Evolutionary conservation across 768 basidiomycete genomes (phyloP).

Genomic region (Flagelloscypha sp.): DNA sequence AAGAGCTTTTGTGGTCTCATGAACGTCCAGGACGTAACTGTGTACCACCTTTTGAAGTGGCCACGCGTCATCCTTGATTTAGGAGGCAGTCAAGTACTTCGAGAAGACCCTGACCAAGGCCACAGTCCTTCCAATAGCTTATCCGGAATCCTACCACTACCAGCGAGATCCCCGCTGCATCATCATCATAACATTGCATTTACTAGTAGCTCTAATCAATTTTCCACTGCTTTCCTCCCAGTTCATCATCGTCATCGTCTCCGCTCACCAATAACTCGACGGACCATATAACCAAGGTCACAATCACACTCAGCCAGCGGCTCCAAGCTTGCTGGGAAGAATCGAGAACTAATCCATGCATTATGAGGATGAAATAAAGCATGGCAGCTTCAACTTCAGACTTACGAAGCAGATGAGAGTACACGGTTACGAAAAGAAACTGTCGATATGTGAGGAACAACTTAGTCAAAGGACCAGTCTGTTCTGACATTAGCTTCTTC

Average conservation of each 20-base stretch:
- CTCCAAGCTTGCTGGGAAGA: constrained; percentile 91
- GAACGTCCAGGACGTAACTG: constrained; percentile 57
- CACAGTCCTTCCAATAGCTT: neutral
- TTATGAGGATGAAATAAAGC: constrained; percentile 2
- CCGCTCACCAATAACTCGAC: constrained; percentile 72
- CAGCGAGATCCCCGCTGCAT: neutral
- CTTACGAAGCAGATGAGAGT: constrained; percentile 78
- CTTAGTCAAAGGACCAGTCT: constrained; percentile 73
- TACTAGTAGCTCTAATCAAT: constrained; percentile 43
- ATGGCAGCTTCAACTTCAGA: constrained; percentile 10
- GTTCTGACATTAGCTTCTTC: too few relatives aligned
- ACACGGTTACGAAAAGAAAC: constrained; percentile 77
- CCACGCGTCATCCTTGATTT: constrained; percentile 74
- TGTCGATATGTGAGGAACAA: constrained; percentile 78
- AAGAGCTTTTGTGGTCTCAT: too few relatives aligned
- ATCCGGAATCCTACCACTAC: neutral
- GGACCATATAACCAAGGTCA: constrained; percentile 77
- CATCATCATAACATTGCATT: too few relatives aligned
- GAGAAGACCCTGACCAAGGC: constrained; percentile 55
- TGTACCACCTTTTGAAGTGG: constrained; percentile 83
- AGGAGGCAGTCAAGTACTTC: constrained; percentile 71
- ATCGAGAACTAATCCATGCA: constrained; percentile 55
- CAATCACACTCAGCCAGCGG: constrained; percentile 87
- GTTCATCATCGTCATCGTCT: constrained; percentile 54
- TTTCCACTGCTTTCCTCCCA: constrained; percentile 64